Conservation (phyloP, 768 basidiomycete species). For the Naganishia kalamii region DNA sequence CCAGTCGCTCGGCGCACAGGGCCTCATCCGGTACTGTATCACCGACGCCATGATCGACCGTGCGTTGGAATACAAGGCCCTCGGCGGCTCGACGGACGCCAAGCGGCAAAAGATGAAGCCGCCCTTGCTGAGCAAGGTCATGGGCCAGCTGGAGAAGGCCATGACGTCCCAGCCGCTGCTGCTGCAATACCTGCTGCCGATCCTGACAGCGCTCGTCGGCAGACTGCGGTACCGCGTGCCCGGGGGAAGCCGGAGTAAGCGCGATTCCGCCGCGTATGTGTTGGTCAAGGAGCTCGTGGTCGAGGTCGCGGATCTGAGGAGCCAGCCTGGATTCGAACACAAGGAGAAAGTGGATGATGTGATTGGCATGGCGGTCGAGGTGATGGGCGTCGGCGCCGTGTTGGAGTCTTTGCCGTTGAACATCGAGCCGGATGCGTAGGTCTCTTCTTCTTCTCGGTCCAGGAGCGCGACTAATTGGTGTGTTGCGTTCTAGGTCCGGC, state of each 20-base stretch:
- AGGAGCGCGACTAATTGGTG: too few relatives aligned
- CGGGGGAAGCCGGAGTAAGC: conserved; percentile 29
- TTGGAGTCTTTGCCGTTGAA: conserved; percentile 73
- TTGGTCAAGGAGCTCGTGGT: conserved; percentile 65
- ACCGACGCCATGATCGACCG: conserved; percentile 57
- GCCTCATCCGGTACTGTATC: conserved; percentile 63
- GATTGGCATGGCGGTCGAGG: conserved; percentile 71
- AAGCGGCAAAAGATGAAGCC: conserved; percentile 50
- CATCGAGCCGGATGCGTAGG: conserved; percentile 72
- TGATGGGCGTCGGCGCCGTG: conserved; percentile 76
- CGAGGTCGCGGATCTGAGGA: conserved; percentile 66
- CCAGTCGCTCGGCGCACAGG: conserved; percentile 39
- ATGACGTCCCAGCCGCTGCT: conserved; percentile 66
- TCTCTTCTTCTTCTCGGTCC: too few relatives aligned
- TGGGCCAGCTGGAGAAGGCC: conserved; percentile 61
- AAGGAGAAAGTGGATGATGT: conserved; percentile 79
- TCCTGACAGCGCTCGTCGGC: conserved; percentile 64
- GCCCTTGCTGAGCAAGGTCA: conserved; percentile 59
- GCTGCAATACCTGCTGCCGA: conserved; percentile 70
- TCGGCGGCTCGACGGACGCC: conserved; percentile 52
- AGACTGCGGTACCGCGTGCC: conserved; percentile 51
- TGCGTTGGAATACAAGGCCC: conserved; percentile 36
- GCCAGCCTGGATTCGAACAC: conserved; percentile 76
- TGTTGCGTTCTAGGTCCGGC: conserved; percentile 37
- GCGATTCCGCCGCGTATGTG: conserved; percentile 60